Percentiles rank a stretch among this genome's conserved stretches.
phyloP scores from a whole-genome alignment of 805 yeast species.

The Saturnispora dispora region DNA sequence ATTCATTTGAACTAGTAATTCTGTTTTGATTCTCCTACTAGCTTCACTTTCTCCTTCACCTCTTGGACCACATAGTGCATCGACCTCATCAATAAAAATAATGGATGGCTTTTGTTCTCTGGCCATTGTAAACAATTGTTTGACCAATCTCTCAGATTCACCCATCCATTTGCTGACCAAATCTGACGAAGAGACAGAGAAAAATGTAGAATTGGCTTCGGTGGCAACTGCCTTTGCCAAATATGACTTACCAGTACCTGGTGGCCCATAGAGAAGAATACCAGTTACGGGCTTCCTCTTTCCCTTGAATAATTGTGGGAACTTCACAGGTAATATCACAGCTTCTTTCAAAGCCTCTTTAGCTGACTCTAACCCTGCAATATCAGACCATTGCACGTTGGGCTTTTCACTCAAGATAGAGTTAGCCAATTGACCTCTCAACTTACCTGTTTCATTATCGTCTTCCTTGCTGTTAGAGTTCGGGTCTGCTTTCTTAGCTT shows the following conservation, averaged over 20 bases:
- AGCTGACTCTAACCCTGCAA: conserved; percentile 92
- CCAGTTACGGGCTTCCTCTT: conserved; percentile 91
- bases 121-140: conserved; percentile 92
- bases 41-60: conserved; percentile 99
- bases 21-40: conserved; percentile 90
- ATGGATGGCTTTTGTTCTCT: conserved; percentile 93
- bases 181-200: conserved; percentile 93
- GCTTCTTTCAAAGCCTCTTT: conserved; percentile 97
- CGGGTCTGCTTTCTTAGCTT: conserved; percentile 38
- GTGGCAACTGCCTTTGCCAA: conserved; percentile 98
- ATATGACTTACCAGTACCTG: conserved; percentile 97
- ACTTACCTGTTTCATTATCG: conserved; percentile 76
- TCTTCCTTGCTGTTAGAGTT: conserved; percentile 33
- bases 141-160: conserved; percentile 91
- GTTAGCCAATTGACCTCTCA: conserved; percentile 84
- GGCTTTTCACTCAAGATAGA: conserved; percentile 90
- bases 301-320: conserved; percentile 92
- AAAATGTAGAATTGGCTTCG: conserved; percentile 94
- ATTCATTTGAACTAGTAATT: conserved; percentile 93
- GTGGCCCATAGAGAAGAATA: conserved; percentile 81
- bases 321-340: conserved; percentile 89
- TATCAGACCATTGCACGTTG: conserved; percentile 87
- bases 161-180: conserved; percentile 99
- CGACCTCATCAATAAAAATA: conserved; percentile 96
- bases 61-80: conserved; percentile 95